These are phyloP conservation scores for Eruca vesicaria DNA, from an alignment of 441 rosid species.

Conservation along the genomic window DNA sequence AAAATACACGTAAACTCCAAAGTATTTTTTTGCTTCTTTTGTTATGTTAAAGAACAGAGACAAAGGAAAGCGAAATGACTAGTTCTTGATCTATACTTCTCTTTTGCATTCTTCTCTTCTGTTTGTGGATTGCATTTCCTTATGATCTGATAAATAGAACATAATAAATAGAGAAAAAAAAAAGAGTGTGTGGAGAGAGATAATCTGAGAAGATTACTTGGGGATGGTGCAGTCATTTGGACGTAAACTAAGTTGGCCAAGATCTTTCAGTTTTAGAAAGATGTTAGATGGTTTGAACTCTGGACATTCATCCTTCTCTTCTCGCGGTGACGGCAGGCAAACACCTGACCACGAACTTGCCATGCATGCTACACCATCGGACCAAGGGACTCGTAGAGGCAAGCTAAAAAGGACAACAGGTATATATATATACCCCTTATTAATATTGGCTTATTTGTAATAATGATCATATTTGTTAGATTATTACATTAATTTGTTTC, in stretches of 20 bases:
- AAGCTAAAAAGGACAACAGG: constrained; percentile 22
- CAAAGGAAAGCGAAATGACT: constrained; percentile 13
- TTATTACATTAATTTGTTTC: neutral
- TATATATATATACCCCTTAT: neutral
- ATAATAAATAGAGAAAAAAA: neutral
- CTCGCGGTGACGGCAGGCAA: constrained; percentile 33
- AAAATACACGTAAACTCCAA: neutral
- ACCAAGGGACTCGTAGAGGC: constrained; percentile 1
- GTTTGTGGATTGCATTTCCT: constrained; percentile 1
- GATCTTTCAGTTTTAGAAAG: constrained; percentile 43
- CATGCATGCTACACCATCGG: neutral
- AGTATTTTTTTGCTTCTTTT: neutral
- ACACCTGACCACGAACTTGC: constrained; percentile 30
- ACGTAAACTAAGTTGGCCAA: constrained; percentile 44
- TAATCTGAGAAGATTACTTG: constrained; percentile 19
- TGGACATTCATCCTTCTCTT: constrained; percentile 35
- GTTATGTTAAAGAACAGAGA: constrained; percentile 15
- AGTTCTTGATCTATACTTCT: constrained; percentile 20
- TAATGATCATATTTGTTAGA: neutral
- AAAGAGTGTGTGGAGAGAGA: neutral
- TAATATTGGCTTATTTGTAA: too few species aligned
- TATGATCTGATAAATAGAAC: neutral
- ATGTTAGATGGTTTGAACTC: constrained; percentile 48
- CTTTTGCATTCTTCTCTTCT: constrained; percentile 27
- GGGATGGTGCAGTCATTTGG: constrained; percentile 62